Evolutionary conservation across 2,329 filamentous ascomycete species (phyloP), one percentile per base, ranked within the genome.

Genomic region (Leptographium flavum): DNA sequence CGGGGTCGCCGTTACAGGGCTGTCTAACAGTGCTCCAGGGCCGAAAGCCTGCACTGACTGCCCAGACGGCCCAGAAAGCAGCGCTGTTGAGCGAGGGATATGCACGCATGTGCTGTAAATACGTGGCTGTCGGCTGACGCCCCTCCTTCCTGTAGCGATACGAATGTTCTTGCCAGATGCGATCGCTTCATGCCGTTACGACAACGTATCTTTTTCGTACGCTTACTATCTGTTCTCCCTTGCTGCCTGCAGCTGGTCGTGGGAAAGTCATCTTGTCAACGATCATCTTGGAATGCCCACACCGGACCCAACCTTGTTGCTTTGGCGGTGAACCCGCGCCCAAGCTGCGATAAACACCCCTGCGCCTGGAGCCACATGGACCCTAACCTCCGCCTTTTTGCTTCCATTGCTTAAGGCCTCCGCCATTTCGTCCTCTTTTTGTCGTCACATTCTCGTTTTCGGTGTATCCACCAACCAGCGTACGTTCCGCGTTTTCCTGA

Each of bases 191-290:
- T n/a, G n/a, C n/a, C n/a, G n/a, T n/a, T n/a, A n/a, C n/a, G n/a
- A n/a, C n/a, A n/a, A n/a, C n/a, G n/a, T n/a, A n/a, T n/a, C 17
- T 36, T 36, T 36, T 36, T 36, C 33, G 10, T 36, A 14, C 33
- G 19, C 17, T 10, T 8, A 49, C 33, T 19, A 30, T 27, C 40
- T 32, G 43, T 46, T 49, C n/a, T n/a, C n/a, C n/a, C n/a, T n/a
- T n/a, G n/a, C n/a, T n/a, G n/a, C n/a, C n/a, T n/a, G n/a, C n/a
- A n/a, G n/a, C n/a, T n/a, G n/a, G n/a, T n/a, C n/a, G n/a, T n/a
- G n/a, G n/a, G n/a, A n/a, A n/a, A n/a, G n/a, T n/a, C n/a, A n/a
- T n/a, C n/a, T n/a, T n/a, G n/a, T n/a, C n/a, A n/a, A n/a, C n/a
- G n/a, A n/a, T n/a, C n/a, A n/a, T n/a, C n/a, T n/a, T n/a, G n/a